A percentile compares a stretch with the other conserved stretches of the same genome.
phyloP scores from a whole-genome alignment of 164 flowering plant species.

The Piper longum region DNA sequence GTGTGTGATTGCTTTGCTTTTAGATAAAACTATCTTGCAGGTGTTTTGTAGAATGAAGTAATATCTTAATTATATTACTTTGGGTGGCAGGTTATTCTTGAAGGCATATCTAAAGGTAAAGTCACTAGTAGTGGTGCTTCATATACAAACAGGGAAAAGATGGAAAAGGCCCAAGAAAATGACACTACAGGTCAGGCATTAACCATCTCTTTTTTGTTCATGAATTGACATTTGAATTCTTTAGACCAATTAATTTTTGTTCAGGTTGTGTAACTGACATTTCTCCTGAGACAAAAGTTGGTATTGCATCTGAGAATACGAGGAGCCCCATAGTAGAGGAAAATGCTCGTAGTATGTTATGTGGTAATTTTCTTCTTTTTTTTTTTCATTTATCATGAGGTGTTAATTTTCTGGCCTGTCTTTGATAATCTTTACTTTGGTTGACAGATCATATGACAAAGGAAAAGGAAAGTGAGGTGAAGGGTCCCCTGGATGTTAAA shows the following conservation, averaged over 20 bases:
- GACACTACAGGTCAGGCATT: background rate
- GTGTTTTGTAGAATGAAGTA: background rate
- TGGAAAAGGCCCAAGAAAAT: conserved; percentile 10
- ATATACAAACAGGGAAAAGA: conserved; percentile 27
- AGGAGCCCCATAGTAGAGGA: conserved; percentile 14
- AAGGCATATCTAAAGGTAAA: conserved; percentile 66
- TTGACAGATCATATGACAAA: background rate
- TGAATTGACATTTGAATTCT: background rate
- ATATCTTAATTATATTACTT: background rate
- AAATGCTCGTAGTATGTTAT: conserved; percentile 12
- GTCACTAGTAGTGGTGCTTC: conserved; percentile 41
- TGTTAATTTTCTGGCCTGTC: conserved; percentile 4
- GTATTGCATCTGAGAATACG: conserved; percentile 3
- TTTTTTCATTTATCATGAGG: conserved; percentile 6
- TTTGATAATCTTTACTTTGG: background rate
- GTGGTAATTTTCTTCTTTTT: background rate
- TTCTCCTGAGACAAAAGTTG: conserved; percentile 14
- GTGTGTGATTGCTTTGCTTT: background rate
- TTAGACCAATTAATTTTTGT: background rate
- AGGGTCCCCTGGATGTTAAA: background rate
- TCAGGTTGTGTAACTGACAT: conserved; percentile 8
- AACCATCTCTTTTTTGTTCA: background rate
- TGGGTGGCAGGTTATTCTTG: conserved; percentile 36
- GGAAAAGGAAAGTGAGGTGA: conserved; percentile 2
- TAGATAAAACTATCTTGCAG: background rate